Evolutionary conservation across 1,284 basidiomycete species (phyloP).

Genomic region (Rhodotorula glutinis): DNA sequence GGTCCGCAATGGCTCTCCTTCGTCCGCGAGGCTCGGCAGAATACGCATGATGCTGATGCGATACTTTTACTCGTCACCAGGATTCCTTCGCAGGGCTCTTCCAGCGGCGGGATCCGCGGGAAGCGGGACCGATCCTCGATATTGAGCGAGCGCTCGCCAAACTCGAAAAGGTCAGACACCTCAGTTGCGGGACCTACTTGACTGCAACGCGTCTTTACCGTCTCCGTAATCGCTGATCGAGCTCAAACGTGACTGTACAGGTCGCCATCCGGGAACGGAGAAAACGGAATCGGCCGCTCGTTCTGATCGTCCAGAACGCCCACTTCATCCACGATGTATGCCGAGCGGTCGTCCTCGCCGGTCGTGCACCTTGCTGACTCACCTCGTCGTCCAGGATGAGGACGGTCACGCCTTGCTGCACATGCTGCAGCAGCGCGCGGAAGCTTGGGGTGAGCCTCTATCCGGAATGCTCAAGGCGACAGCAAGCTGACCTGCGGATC

Average conservation of each 20-base stretch:
- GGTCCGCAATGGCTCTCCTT: constrained; percentile 53
- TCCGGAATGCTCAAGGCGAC: background rate
- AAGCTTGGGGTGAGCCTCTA: constrained; percentile 63
- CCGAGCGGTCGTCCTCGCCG: background rate
- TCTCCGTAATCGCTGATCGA: background rate
- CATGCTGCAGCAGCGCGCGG: constrained; percentile 78
- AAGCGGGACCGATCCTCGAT: constrained; percentile 76
- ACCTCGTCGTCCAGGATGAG: constrained; percentile 52
- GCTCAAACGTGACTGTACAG: constrained; percentile 51
- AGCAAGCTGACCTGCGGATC: background rate
- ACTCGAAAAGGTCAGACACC: constrained; percentile 60
- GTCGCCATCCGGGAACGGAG: constrained; percentile 66
- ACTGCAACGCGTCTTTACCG: too few relatives aligned
- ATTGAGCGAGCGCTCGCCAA: constrained; percentile 80
- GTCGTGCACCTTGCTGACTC: too few relatives aligned
- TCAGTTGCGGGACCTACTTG: too few relatives aligned
- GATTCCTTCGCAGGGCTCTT: constrained; percentile 53
- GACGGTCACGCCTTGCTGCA: constrained; percentile 70
- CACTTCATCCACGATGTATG: constrained; percentile 60
- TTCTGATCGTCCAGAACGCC: constrained; percentile 69
- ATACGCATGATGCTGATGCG: background rate
- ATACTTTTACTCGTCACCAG: constrained; percentile 17
- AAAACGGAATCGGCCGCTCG: constrained; percentile 62
- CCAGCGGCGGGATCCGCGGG: constrained; percentile 74
- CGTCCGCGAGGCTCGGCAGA: background rate